Evolutionary conservation across 1,284 basidiomycete genomes (phyloP), one percentile per base, ranked within the genome.

Genomic region (Pseudozyma hubeiensis): DNA sequence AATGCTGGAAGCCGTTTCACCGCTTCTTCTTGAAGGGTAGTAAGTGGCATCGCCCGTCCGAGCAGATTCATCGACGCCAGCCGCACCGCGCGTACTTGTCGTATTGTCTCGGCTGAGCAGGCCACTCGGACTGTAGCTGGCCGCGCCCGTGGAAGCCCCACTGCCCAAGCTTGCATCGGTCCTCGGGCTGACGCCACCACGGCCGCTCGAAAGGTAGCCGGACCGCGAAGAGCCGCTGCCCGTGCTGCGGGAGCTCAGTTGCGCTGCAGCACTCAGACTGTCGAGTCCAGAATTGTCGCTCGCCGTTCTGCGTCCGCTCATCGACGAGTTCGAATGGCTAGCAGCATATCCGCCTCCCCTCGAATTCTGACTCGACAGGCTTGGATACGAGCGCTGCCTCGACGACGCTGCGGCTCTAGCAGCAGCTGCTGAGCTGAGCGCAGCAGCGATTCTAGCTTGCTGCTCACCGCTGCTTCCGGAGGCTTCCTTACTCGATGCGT

Each of bases 51-150:
- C 35, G 31, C 45, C 62, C 2, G 63, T 56, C 1, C 33, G 53
- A 2, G 10, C 52, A 7, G 39, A 39, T 1, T 55, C 57, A 7
- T 59, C 64, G 19, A 41, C 39, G n/a, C 7, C 13, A 14, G 11
- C 13, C 39, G 9, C n/a, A 41, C 39, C 39, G n/a, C 75, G 60
- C 17, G 75, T 75, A 51, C 75, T 75, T 8, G 60, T 40, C 1
- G 71, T 77, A 39, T 67, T 73, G 48, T 54, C 74, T 31, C 76
- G 47, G 13, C 56, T 68, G 10, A 77, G 60, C 17, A 45, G 35
- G 9, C 60, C 69, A 40, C 61, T 68, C 0, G 77, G 75, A 44
- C 60, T 75, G 51, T 77, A 78, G 62, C 75, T 77, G 7, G 77
- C 77, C 8, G 77, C 77, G 5, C 77, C 75, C 4, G 69, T 77